These are phyloP conservation scores for Pichia rugopelliculosa DNA, from an alignment of 805 yeast species.

Conservation along the genomic window DNA sequence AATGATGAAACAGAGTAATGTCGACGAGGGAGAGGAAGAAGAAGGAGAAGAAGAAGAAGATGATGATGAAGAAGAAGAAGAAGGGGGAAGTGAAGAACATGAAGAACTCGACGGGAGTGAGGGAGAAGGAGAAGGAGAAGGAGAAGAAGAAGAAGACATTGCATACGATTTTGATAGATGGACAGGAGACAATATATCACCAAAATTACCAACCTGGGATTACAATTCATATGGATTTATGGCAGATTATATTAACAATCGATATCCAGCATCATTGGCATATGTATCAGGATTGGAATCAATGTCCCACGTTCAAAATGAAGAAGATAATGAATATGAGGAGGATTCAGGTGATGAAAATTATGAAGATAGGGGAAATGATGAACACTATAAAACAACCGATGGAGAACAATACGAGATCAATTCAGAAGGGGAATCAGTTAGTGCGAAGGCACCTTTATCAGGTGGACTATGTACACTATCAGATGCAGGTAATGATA, in stretches of 20 bases:
- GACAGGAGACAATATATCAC: slow-evolving; percentile 13
- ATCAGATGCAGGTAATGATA: slow-evolving; percentile 6
- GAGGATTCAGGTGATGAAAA: slow-evolving; percentile 11
- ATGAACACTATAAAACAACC: slow-evolving; percentile 12
- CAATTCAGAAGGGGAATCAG: slow-evolving; percentile 5
- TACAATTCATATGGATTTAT: slow-evolving; percentile 26
- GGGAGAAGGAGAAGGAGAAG: background rate
- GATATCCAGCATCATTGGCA: slow-evolving; percentile 16
- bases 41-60: background rate
- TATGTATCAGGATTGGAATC: slow-evolving; percentile 8
- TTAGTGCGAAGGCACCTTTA: slow-evolving; percentile 5
- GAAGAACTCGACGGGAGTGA: background rate
- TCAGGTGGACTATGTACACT: background rate
- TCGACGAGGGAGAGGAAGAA: background rate
- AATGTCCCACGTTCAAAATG: slow-evolving; percentile 21
- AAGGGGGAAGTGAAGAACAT: background rate
- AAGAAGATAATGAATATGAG: slow-evolving; percentile 28
- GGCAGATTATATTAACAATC: slow-evolving; percentile 25
- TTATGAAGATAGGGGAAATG: slow-evolving; percentile 8
- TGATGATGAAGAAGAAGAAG: background rate
- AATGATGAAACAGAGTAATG: too few species aligned
- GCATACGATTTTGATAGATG: slow-evolving; percentile 11
- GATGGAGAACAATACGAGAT: slow-evolving; percentile 2
- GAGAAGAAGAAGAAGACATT: background rate
- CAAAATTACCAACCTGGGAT: slow-evolving; percentile 25